A percentile compares a stretch with the other conserved stretches of the same genome.
Evolutionary conservation across 108 stramenopile species (phyloP).

Genomic region (Skeletonema potamos): DNA sequence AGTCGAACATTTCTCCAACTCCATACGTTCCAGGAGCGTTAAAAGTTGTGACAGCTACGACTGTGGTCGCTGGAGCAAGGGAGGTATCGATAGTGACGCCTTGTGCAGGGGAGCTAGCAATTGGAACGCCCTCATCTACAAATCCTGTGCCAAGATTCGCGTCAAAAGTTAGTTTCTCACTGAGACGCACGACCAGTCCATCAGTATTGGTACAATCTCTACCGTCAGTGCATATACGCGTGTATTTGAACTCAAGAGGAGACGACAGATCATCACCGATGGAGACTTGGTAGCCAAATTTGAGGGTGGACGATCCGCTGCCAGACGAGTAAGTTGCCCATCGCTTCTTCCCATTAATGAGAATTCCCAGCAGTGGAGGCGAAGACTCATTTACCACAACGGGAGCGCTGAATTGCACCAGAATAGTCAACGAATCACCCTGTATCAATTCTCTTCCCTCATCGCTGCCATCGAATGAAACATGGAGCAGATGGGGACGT

Average conservation of each 20-base stretch:
- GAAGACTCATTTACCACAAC: conserved; percentile 12
- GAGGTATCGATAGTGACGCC: conserved; percentile 33
- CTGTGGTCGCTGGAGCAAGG: conserved; percentile 6
- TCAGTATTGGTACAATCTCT: conserved; percentile 8
- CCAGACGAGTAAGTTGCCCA: conserved; percentile 33
- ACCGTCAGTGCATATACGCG: conserved; percentile 8
- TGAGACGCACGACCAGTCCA: conserved; percentile 21
- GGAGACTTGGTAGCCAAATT: conserved; percentile 12
- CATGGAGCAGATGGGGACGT: conserved; percentile 10
- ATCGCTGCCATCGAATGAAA: conserved; percentile 12
- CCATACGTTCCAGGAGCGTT: conserved; percentile 14
- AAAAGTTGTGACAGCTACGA: conserved; percentile 8
- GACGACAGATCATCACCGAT: conserved; percentile 16
- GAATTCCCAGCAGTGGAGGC: conserved; percentile 23
- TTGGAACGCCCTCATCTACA: conserved; percentile 18
- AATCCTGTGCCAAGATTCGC: conserved; percentile 17
- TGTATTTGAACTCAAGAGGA: conserved; percentile 26
- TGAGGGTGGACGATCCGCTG: conserved; percentile 16
- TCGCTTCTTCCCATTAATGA: conserved; percentile 6
- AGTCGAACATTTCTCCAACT: conserved; percentile 20
- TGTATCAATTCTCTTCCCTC: conserved; percentile 12
- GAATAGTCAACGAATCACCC: conserved; percentile 20
- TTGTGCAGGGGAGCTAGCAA: conserved; percentile 10
- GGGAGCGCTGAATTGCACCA: conserved; percentile 22
- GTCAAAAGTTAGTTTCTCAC: conserved; percentile 11